phyloP scores from a whole-genome alignment of 345 rosid species.

The Odontarrhena argentea region DNA sequence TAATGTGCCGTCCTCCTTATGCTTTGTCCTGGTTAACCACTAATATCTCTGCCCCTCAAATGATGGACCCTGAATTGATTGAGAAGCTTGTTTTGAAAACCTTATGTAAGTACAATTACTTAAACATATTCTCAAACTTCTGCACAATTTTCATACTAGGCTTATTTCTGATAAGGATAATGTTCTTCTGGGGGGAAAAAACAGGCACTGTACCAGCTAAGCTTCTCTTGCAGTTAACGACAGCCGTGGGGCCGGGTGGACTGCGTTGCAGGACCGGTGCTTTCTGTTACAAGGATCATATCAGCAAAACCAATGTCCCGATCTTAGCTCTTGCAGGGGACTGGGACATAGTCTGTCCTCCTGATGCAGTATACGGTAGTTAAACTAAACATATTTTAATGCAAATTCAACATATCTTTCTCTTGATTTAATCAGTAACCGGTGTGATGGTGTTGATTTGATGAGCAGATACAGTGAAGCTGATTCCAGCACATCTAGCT shows the following conservation, averaged over 20 bases:
- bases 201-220: constrained; percentile 76
- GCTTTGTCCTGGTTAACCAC: constrained; percentile 59
- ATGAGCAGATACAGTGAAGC: constrained; percentile 75
- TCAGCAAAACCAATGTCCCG: constrained; percentile 69
- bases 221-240: constrained; percentile 69
- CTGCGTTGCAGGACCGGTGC: constrained; percentile 59
- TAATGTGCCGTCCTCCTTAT: constrained; percentile 69
- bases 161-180: not conserved
- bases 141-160: not conserved
- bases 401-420: not conserved
- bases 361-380: constrained; percentile 82
- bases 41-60: constrained; percentile 67
- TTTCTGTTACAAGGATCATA: constrained; percentile 71
- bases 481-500: constrained; percentile 57
- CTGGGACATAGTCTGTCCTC: constrained; percentile 72
- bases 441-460: constrained; percentile 9
- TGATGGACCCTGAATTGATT: constrained; percentile 65
- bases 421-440: not conserved
- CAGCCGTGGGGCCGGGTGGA: constrained; percentile 65
- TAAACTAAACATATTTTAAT: constrained; percentile 5
- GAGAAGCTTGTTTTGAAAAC: constrained; percentile 71
- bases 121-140: constrained; percentile 15
- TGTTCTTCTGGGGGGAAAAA: not conserved
- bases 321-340: constrained; percentile 81
- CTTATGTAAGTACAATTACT: constrained; percentile 52